Conservation (phyloP, 2,329 filamentous ascomycete genomes). For the Botrytis paeoniae region DNA sequence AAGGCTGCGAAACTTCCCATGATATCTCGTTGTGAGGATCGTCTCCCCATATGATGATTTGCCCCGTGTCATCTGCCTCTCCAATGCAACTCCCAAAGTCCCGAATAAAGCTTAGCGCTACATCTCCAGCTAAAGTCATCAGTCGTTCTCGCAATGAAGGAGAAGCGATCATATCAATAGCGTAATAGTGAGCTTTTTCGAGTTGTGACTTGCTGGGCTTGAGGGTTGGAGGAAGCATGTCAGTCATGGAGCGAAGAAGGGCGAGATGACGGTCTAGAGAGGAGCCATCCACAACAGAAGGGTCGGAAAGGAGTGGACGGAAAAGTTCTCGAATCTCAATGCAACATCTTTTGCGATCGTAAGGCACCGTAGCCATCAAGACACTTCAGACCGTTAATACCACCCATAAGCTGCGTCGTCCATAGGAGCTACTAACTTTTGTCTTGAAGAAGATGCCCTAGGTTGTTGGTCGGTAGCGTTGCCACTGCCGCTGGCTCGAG, state of each 20-base stretch:
- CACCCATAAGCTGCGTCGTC: slow-evolving; percentile 18
- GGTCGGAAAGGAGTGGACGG: slow-evolving; percentile 39
- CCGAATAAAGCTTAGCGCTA: slow-evolving; percentile 40
- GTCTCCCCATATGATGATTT: slow-evolving; percentile 45
- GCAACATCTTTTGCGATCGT: slow-evolving; percentile 40
- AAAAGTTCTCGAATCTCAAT: slow-evolving; percentile 40
- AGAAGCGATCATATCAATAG: slow-evolving; percentile 44
- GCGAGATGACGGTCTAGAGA: slow-evolving; percentile 40
- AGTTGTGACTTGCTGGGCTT: slow-evolving; percentile 43
- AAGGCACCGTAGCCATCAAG: slow-evolving; percentile 36
- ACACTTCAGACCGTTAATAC: slow-evolving; percentile 15
- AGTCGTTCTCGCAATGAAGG: slow-evolving; percentile 41
- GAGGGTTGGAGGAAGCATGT: slow-evolving; percentile 38
- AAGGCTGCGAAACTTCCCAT: slow-evolving; percentile 43
- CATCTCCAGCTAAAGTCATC: slow-evolving; percentile 39
- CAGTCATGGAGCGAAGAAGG: slow-evolving; percentile 34
- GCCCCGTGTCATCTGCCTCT: slow-evolving; percentile 40
- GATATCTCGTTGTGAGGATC: slow-evolving; percentile 43
- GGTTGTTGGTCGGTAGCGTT: slow-evolving; percentile 23
- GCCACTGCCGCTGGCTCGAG: slow-evolving; percentile 29
- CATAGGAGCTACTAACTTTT: slow-evolving; percentile 25
- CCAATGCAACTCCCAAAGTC: slow-evolving; percentile 41
- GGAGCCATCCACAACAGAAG: slow-evolving; percentile 32
- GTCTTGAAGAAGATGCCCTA: slow-evolving; percentile 25
- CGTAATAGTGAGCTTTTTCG: slow-evolving; percentile 42